Conservation (phyloP, 306 rosid genomes). For the Neltuma alba region DNA sequence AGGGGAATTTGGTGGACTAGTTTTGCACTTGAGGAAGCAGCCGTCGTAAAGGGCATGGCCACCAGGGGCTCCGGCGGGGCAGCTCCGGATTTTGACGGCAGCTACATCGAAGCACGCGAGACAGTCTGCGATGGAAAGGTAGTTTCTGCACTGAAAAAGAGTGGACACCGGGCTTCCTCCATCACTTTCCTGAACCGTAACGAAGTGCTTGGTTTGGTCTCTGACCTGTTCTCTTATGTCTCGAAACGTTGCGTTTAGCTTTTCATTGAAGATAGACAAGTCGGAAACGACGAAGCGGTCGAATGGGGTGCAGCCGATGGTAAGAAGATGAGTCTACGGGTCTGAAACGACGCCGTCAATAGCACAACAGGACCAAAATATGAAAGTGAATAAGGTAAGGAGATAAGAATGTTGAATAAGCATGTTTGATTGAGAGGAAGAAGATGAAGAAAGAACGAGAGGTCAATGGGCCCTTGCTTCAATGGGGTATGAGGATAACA, state of each 20-base stretch:
- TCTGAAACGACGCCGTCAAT: too few relatives aligned
- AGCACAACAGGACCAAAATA: too few relatives aligned
- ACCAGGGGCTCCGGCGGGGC: not conserved
- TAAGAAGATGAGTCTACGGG: too few relatives aligned
- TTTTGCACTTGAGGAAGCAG: not conserved
- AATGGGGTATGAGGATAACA: too few relatives aligned
- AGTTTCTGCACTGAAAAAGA: not conserved
- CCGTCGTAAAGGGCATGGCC: not conserved
- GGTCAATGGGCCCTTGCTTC: too few relatives aligned
- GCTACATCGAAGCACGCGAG: not conserved
- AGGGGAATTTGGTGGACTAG: not conserved
- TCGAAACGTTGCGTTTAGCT: not conserved
- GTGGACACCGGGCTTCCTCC: not conserved
- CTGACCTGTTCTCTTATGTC: not conserved
- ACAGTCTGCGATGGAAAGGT: not conserved
- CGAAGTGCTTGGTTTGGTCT: not conserved
- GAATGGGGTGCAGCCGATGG: too few relatives aligned
- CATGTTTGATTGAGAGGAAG: too few relatives aligned
- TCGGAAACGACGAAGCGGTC: too few relatives aligned
- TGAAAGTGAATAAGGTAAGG: too few relatives aligned
- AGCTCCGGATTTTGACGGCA: not conserved
- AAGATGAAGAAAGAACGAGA: too few relatives aligned
- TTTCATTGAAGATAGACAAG: too few relatives aligned
- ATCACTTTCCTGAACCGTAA: not conserved
- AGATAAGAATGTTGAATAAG: too few relatives aligned